Percentiles rank a stretch among this genome's conserved stretches.
These are phyloP conservation scores for Boletus eberwhitei DNA, from an alignment of 768 basidiomycete species.

Conservation along the genomic window DNA sequence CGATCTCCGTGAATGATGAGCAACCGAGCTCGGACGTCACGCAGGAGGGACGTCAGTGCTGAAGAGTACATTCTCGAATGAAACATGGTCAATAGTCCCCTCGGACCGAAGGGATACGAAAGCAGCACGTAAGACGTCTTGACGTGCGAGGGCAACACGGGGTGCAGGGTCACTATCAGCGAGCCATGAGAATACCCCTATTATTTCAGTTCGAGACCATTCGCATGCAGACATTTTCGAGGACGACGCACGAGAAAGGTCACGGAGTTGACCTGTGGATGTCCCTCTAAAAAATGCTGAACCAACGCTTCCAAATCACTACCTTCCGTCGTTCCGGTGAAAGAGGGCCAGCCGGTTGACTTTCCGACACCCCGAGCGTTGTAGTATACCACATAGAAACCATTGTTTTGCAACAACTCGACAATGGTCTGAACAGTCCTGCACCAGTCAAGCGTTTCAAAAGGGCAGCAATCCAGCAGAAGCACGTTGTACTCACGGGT, in stretches of 20 bases:
- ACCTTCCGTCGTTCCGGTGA: slow-evolving; percentile 69
- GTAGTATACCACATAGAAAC: slow-evolving; percentile 63
- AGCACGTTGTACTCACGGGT: slow-evolving; percentile 53
- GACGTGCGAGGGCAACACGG: slow-evolving; percentile 46
- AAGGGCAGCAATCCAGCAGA: background rate
- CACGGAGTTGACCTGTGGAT: slow-evolving; percentile 46
- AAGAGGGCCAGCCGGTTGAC: slow-evolving; percentile 69
- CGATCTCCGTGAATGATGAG: slow-evolving; percentile 63
- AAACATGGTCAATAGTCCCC: slow-evolving; percentile 69
- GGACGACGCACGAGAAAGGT: slow-evolving; percentile 55
- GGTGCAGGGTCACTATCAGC: slow-evolving; percentile 65
- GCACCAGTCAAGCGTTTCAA: background rate
- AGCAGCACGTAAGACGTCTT: slow-evolving; percentile 64
- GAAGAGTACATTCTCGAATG: slow-evolving; percentile 50
- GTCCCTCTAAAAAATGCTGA: slow-evolving; percentile 45
- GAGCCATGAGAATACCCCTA: slow-evolving; percentile 85
- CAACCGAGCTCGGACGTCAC: slow-evolving; percentile 45
- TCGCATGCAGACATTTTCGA: background rate
- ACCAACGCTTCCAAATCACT: slow-evolving; percentile 66
- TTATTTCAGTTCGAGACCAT: slow-evolving; percentile 5
- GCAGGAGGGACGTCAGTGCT: slow-evolving; percentile 49
- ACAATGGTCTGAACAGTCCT: slow-evolving; percentile 44
- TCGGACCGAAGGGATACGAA: slow-evolving; percentile 73
- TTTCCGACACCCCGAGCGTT: slow-evolving; percentile 77
- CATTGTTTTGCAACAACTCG: slow-evolving; percentile 38